Evolutionary conservation across 306 rosid genomes (phyloP).

Genomic region (Castanea sativa): DNA sequence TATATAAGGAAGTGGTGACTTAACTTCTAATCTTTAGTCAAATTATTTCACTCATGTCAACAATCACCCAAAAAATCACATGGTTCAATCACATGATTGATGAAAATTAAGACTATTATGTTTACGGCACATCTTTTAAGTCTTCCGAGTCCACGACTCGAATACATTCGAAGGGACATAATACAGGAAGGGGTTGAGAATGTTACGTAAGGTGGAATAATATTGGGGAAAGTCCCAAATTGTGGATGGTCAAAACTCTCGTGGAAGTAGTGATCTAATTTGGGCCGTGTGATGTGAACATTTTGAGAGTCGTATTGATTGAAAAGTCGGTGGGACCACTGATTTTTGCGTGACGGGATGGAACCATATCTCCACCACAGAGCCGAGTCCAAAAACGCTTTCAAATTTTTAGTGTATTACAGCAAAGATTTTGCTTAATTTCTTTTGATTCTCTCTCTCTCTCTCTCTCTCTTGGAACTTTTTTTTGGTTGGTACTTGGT

Average conservation of each 20-base stretch:
- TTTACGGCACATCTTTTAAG: no score
- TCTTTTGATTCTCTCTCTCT: no score
- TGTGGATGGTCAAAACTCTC: slow-evolving; percentile 5
- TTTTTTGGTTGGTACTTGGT: background rate
- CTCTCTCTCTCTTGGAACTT: background rate
- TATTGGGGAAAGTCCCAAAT: background rate
- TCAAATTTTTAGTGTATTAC: background rate
- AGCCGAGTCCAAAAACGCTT: slow-evolving; percentile 25
- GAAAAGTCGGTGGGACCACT: slow-evolving; percentile 28
- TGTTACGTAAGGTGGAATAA: background rate
- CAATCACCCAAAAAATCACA: no score
- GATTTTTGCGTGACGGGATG: slow-evolving; percentile 16
- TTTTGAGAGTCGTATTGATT: background rate
- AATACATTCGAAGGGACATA: no score
- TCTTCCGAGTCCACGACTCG: no score
- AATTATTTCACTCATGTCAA: no score
- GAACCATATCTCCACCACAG: slow-evolving; percentile 19
- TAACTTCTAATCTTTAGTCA: no score
- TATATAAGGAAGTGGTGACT: no score
- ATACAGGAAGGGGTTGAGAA: background rate
- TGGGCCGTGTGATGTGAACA: slow-evolving; percentile 8
- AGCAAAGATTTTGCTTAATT: slow-evolving; percentile 32
- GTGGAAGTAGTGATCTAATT: slow-evolving; percentile 3
- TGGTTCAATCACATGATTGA: accelerated
- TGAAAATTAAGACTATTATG: no score